phyloP scores from a whole-genome alignment of 1,139 yeast genomes.

The Suhomyces wounanorum region DNA sequence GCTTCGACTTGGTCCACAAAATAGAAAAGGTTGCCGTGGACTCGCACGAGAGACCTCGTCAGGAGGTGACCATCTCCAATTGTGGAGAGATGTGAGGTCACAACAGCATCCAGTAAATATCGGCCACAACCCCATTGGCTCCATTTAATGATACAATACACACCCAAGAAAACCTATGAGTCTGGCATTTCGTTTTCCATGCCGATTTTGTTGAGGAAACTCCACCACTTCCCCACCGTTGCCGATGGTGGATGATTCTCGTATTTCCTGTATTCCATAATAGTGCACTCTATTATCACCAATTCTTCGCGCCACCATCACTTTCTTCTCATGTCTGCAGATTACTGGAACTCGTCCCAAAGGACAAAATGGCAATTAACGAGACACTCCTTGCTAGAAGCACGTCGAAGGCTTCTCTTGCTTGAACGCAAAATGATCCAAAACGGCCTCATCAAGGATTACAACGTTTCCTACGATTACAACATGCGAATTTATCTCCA shows the following conservation, averaged over 20 bases:
- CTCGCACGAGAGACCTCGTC: slow-evolving; percentile 29
- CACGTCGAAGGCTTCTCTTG: slow-evolving; percentile 39
- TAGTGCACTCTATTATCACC: neutral
- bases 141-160: slow-evolving; percentile 20
- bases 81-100: slow-evolving; percentile 39
- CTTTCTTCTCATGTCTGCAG: slow-evolving; percentile 43
- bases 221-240: neutral
- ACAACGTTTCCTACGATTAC: slow-evolving; percentile 53
- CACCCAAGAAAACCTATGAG: slow-evolving; percentile 13
- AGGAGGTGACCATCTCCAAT: slow-evolving; percentile 18
- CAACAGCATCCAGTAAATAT: neutral
- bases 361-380: slow-evolving; percentile 47
- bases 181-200: slow-evolving; percentile 11
- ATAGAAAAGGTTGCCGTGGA: slow-evolving; percentile 23
- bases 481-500: slow-evolving; percentile 71
- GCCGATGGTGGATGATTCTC: slow-evolving; percentile 45
- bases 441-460: slow-evolving; percentile 48
- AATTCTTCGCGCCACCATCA: slow-evolving; percentile 1
- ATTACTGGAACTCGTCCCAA: slow-evolving; percentile 51
- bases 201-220: neutral
- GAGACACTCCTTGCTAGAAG: slow-evolving; percentile 41
- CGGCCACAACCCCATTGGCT: neutral
- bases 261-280: slow-evolving; percentile 47
- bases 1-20: slow-evolving; percentile 16
- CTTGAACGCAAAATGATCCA: slow-evolving; percentile 50